Evolutionary conservation across 2,329 filamentous ascomycete genomes (phyloP).

Genomic region (Malbranchea zuffiana): DNA sequence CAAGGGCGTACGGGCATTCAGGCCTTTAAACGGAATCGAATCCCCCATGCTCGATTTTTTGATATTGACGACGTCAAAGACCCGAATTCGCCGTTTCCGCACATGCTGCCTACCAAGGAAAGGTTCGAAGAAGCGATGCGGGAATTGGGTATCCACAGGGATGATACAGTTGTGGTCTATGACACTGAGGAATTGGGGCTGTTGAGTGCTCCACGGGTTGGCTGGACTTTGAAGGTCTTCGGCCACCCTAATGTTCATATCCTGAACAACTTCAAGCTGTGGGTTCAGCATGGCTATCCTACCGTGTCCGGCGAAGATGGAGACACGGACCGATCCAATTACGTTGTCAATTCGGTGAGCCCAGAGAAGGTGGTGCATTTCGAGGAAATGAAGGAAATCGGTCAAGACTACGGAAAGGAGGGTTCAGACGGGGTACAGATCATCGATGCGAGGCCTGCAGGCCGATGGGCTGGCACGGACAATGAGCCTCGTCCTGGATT

Average conservation of each 20-base stretch:
- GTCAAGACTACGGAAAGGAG: slow-evolving; percentile 66
- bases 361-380: slow-evolving; percentile 61
- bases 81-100: slow-evolving; percentile 76
- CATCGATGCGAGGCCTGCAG: slow-evolving; percentile 70
- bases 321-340: slow-evolving; percentile 34
- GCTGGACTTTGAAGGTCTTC: slow-evolving; percentile 85
- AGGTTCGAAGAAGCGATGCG: slow-evolving; percentile 82
- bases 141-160: slow-evolving; percentile 69
- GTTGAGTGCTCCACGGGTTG: slow-evolving; percentile 85
- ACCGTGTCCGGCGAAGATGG: slow-evolving; percentile 58
- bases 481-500: slow-evolving; percentile 80
- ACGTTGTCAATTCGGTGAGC: slow-evolving; percentile 47
- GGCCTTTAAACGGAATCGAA: slow-evolving; percentile 69
- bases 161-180: slow-evolving; percentile 89
- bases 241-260: slow-evolving; percentile 82
- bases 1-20: slow-evolving; percentile 64
- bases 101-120: slow-evolving; percentile 81
- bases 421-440: slow-evolving; percentile 76
- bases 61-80: slow-evolving; percentile 90
- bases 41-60: slow-evolving; percentile 88
- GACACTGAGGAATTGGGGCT: slow-evolving; percentile 85
- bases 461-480: slow-evolving; percentile 69
- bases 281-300: slow-evolving; percentile 73
- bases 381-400: slow-evolving; percentile 70
- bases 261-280: slow-evolving; percentile 91